Evolutionary conservation across 495 filamentous ascomycete genomes (phyloP), one percentile per base, ranked within the genome.

Genomic region (Ascodesmis nigricans): DNA sequence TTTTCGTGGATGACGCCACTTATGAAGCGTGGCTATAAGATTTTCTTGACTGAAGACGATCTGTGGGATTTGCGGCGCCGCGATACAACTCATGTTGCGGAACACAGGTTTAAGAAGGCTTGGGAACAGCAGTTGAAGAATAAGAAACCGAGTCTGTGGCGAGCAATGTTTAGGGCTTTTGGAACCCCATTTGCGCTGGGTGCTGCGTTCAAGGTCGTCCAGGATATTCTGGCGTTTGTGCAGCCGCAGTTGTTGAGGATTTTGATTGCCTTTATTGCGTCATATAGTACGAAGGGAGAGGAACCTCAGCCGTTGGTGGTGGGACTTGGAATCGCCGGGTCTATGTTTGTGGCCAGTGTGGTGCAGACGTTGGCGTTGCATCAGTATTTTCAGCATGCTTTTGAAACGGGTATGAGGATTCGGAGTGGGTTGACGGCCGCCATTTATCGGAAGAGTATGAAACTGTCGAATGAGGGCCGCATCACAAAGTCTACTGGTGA

Each of bases 1-100:
- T 99, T 99, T 53, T 69, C 77, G 37, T 99, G 90, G 90, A 92
- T 99, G 80, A 99, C 90, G 0, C 81, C 84, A 10, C 57, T 95
- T 67, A 99, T 99, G 90, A 81, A 74, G 46, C 71, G 73, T 57
- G 90, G 90, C 11, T 93, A 99, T 56, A 77, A 73, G 45, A 69
- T 81, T 35, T 99, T 66, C 50, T 63, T 99, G 33, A 91, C 80
- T 3, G 84, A 99, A 55, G 79, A 99, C 39, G 87, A 99, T 55
- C 65, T 99, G 29, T 99, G 87, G 87, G 84, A 77, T 44, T 64
- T 99, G 24, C 69, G 84, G 9, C 71, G 66, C 39, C 62, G 64
- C 32, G 83, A 93, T 53, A 76, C 72, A 3, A 90, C 87, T 16
- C 65, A 66, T 28, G 53, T 54, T 11, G 83, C 87, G 0, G 66